Conservation (phyloP, 805 yeast genomes). For the Ogataea wickerhamii region DNA sequence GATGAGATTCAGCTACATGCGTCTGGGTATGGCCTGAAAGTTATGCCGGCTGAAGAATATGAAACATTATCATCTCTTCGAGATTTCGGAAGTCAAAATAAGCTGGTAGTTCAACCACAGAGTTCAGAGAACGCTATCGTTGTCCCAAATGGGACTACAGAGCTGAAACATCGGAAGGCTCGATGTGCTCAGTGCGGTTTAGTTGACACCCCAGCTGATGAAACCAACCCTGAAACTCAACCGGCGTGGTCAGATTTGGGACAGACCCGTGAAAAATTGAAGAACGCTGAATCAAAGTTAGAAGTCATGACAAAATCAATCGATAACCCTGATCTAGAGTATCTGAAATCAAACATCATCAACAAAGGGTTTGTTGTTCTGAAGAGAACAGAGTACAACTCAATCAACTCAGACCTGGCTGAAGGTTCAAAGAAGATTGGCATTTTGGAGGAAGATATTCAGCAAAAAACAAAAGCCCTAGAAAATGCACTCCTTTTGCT, state of each 20-base stretch:
- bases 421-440: not conserved
- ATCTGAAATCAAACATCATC: not conserved
- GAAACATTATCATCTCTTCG: not conserved
- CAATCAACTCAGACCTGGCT: not conserved
- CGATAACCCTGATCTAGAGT: not conserved
- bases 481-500: not conserved
- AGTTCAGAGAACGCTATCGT: too few species aligned
- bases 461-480: not conserved
- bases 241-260: not conserved
- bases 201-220: slow-evolving; percentile 16
- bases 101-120: too few species aligned
- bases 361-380: not conserved
- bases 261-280: not conserved
- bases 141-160: not conserved
- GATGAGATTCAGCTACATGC: not conserved
- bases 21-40: not conserved
- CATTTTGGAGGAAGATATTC: too few species aligned
- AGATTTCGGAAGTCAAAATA: not conserved
- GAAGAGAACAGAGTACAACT: not conserved
- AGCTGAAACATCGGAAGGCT: slow-evolving; percentile 4
- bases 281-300: not conserved
- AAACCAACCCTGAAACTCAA: not conserved
- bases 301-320: not conserved
- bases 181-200: slow-evolving; percentile 17
- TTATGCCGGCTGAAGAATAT: slow-evolving; percentile 1